These are phyloP conservation scores for Aurantiochytrium sp. DNA, from an alignment of 108 stramenopile genomes.

Conservation along the genomic window DNA sequence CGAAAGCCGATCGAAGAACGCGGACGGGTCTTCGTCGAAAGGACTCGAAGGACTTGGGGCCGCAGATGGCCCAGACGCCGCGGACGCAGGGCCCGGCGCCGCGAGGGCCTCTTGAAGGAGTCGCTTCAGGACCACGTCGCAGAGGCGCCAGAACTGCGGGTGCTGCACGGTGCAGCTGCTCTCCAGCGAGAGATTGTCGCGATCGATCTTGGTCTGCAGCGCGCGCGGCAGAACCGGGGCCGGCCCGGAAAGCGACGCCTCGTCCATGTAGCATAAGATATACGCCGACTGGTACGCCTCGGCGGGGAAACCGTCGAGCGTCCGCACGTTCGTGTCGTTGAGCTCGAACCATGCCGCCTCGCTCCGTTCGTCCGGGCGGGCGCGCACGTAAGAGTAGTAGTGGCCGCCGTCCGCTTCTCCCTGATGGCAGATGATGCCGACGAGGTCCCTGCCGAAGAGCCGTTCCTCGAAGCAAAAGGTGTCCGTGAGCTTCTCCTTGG, in stretches of 20 bases:
- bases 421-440: conserved; percentile 15
- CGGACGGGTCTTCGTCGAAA: no score
- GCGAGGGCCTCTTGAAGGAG: neutral
- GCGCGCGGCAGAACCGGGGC: neutral
- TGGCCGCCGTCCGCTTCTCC: neutral
- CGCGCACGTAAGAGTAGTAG: neutral
- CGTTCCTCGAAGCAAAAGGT: neutral
- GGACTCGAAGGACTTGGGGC: no score
- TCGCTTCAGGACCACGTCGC: neutral
- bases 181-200: neutral
- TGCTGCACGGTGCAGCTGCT: neutral
- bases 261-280: conserved; percentile 8
- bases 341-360: neutral
- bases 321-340: neutral
- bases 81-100: neutral
- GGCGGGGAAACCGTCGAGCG: neutral
- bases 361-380: neutral
- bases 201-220: neutral
- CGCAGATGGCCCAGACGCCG: no score
- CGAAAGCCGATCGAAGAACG: no score
- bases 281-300: conserved; percentile 11
- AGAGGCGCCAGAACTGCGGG: neutral
- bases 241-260: neutral
- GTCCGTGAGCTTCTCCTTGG: neutral
- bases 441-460: neutral